Conservation (phyloP, 495 filamentous ascomycete species). For the Xylaria cubensis region DNA sequence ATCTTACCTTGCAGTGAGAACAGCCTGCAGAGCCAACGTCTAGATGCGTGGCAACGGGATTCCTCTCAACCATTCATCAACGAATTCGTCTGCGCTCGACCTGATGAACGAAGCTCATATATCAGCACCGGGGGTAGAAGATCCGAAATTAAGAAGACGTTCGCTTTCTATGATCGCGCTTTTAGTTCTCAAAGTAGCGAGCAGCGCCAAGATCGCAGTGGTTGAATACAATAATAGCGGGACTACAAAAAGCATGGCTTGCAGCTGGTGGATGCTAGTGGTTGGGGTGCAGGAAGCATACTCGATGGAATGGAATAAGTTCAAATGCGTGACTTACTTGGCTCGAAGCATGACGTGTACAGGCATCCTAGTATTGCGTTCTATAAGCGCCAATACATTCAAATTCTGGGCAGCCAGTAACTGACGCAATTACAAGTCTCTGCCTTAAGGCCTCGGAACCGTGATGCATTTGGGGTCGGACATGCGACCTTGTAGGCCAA, state of each 20-base stretch:
- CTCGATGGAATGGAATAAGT: background rate
- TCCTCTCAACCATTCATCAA: constrained; percentile 10
- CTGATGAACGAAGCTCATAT: background rate
- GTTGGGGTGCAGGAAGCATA: background rate
- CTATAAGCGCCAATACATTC: too few species aligned
- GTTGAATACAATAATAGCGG: background rate
- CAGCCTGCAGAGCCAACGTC: constrained; percentile 24
- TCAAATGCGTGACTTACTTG: background rate
- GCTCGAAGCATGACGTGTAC: background rate
- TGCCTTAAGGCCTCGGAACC: background rate
- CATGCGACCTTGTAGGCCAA: background rate
- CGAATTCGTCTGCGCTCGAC: background rate
- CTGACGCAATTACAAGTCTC: background rate
- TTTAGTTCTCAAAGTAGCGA: constrained; percentile 1
- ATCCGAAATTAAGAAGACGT: background rate
- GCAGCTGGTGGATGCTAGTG: background rate
- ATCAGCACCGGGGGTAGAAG: background rate
- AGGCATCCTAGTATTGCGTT: background rate
- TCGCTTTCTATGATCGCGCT: constrained; percentile 7
- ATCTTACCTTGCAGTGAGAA: background rate
- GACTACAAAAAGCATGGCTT: background rate
- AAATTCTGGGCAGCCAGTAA: background rate
- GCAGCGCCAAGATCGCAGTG: background rate
- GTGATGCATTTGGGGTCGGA: background rate
- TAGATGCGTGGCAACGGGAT: constrained; percentile 3